Evolutionary conservation across 352 stramenopile species (phyloP).

Genomic region (Phytophthora citricola): DNA sequence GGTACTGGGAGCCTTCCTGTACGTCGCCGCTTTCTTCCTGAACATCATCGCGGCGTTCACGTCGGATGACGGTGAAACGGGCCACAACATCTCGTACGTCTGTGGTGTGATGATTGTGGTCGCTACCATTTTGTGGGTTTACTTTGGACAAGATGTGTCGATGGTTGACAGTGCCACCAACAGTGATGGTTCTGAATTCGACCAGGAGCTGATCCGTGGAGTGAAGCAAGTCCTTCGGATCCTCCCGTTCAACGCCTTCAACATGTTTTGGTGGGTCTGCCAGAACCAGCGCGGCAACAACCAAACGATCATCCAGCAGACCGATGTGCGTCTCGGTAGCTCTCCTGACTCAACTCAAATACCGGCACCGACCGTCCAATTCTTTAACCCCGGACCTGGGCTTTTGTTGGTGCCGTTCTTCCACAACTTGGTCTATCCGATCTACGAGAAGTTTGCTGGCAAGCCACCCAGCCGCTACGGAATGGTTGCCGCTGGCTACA

Average conservation of each 20-base stretch:
- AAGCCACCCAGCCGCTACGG: conserved; percentile 49
- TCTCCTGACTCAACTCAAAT: conserved; percentile 46
- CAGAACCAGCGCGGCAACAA: conserved; percentile 75
- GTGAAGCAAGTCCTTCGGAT: conserved; percentile 58
- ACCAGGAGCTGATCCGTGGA: conserved; percentile 47
- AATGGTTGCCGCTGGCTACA: conserved; percentile 41
- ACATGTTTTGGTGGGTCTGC: conserved; percentile 63
- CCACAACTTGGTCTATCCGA: conserved; percentile 48
- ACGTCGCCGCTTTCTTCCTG: conserved; percentile 47
- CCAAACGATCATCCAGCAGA: conserved; percentile 74
- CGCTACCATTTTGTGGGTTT: conserved; percentile 52
- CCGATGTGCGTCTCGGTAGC: conserved; percentile 51
- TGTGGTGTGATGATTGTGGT: conserved; percentile 38
- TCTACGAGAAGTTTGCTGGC: conserved; percentile 42
- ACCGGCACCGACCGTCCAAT: conserved; percentile 51
- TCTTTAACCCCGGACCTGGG: conserved; percentile 51
- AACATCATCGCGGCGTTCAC: conserved; percentile 65
- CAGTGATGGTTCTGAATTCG: conserved; percentile 38
- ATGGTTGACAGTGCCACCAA: conserved; percentile 52
- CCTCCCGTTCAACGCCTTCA: conserved; percentile 45
- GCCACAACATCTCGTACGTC: conserved; percentile 54
- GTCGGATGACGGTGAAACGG: conserved; percentile 37
- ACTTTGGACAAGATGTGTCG: conserved; percentile 43
- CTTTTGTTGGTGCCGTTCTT: conserved; percentile 51
- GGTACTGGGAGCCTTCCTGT: conserved; percentile 36